These are phyloP conservation scores for Salvia miltiorrhiza DNA, from an alignment of 257 asterid species.

Conservation along the genomic window DNA sequence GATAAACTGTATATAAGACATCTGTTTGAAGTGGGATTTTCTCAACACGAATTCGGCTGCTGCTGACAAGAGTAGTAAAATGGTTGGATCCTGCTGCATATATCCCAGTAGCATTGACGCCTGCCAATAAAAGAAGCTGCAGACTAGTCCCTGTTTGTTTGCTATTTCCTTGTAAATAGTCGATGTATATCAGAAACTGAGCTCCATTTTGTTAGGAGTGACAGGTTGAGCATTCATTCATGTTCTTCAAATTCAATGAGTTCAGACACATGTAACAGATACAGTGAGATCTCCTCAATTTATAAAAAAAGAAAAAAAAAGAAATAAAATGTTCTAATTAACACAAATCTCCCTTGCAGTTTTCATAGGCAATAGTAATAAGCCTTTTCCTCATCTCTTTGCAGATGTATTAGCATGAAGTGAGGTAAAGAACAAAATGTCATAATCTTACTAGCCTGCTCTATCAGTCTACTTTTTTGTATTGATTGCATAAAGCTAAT, in stretches of 20 bases:
- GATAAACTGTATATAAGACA: conserved; percentile 29
- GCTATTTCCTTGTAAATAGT: conserved; percentile 70
- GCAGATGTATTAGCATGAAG: too few species aligned
- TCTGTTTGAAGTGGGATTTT: conserved; percentile 14
- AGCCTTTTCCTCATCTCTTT: too few species aligned
- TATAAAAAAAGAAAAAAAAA: background rate
- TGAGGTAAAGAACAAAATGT: conserved; percentile 9
- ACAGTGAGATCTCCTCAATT: conserved; percentile 13
- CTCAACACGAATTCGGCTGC: background rate
- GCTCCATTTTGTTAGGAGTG: conserved; percentile 66
- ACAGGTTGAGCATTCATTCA: conserved; percentile 42
- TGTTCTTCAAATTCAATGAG: conserved; percentile 27
- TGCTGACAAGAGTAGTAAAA: background rate
- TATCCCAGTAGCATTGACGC: conserved; percentile 15
- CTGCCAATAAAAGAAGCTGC: conserved; percentile 2
- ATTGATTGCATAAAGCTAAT: conserved; percentile 11
- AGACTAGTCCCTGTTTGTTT: conserved; percentile 21
- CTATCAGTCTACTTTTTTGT: conserved; percentile 13
- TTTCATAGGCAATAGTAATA: background rate
- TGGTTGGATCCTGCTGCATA: conserved; percentile 15
- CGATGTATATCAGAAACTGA: conserved; percentile 38
- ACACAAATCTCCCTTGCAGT: conserved; percentile 12
- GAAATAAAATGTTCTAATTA: conserved; percentile 19
- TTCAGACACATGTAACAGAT: conserved; percentile 37
- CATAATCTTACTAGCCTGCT: conserved; percentile 16